Percentiles rank a stretch among this genome's conserved stretches.
phyloP scores from a whole-genome alignment of 140 eudicot genomes.

The Bidens hawaiensis region DNA sequence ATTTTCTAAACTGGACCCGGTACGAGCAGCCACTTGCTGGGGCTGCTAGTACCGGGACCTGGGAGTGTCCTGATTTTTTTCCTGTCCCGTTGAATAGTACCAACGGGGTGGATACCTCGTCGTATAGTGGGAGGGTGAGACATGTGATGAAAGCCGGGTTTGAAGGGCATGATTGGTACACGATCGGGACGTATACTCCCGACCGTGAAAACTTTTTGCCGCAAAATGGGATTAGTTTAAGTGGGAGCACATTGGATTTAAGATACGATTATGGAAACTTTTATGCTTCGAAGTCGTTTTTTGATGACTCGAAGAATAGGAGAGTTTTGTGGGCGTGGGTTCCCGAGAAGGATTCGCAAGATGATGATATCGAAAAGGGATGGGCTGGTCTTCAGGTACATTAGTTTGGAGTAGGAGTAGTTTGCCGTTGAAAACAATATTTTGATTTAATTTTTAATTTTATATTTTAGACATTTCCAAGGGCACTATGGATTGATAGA shows the following conservation, averaged over 20 bases:
- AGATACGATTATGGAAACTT: conserved; percentile 80
- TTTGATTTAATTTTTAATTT: not conserved
- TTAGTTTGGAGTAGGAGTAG: too few species aligned
- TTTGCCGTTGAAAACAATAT: too few species aligned
- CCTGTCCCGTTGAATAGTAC: conserved; percentile 37
- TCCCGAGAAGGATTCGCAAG: conserved; percentile 43
- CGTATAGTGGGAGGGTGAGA: conserved; percentile 14
- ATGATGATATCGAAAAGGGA: conserved; percentile 43
- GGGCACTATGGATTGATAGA: conserved; percentile 48
- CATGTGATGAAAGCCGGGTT: conserved; percentile 53
- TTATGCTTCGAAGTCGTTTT: conserved; percentile 80
- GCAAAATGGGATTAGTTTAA: conserved; percentile 33
- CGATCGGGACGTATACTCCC: conserved; percentile 50
- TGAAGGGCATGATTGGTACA: conserved; percentile 42
- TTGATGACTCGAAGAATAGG: conserved; percentile 39
- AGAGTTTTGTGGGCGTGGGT: conserved; percentile 77
- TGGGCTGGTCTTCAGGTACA: conserved; percentile 84
- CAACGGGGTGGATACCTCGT: conserved; percentile 48
- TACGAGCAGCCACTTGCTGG: conserved; percentile 34
- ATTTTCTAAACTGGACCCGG: conserved; percentile 41
- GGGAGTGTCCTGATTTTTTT: conserved; percentile 74
- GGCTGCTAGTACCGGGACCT: conserved; percentile 36
- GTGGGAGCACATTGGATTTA: conserved; percentile 27
- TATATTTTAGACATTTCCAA: conserved; percentile 52
- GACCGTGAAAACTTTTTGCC: conserved; percentile 41